Percentiles rank a stretch among this genome's conserved stretches.
These are phyloP conservation scores for Magnusiomyces sp. DNA, from an alignment of 1,139 yeast species.

Conservation along the genomic window DNA sequence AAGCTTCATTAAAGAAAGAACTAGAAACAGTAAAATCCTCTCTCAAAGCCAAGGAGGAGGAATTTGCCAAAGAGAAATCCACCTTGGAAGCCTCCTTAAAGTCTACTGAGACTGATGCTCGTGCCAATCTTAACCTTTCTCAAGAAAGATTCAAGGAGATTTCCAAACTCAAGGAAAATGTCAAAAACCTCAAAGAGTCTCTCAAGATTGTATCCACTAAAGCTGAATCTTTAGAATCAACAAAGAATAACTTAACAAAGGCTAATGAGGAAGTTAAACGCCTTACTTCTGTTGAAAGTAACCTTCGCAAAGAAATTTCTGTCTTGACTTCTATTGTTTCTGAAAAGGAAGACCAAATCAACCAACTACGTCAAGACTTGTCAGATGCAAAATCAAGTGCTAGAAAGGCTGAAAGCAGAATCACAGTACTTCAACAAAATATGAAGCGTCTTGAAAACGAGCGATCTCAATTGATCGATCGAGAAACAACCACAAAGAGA, in stretches of 20 bases:
- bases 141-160: slow-evolving; percentile 21
- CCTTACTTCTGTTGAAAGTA: slow-evolving; percentile 16
- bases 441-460: slow-evolving; percentile 24
- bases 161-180: slow-evolving; percentile 14
- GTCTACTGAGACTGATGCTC: slow-evolving; percentile 12
- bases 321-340: slow-evolving; percentile 23
- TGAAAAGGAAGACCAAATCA: slow-evolving; percentile 19
- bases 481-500: slow-evolving; percentile 18
- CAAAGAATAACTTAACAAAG: slow-evolving; percentile 10
- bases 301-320: slow-evolving; percentile 26
- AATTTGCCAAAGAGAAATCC: not conserved
- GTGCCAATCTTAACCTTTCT: slow-evolving; percentile 12
- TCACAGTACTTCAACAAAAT: slow-evolving; percentile 21
- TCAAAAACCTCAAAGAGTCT: slow-evolving; percentile 11
- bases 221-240: slow-evolving; percentile 11
- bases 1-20: slow-evolving; percentile 21
- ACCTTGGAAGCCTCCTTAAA: slow-evolving; percentile 4
- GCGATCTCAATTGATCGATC: slow-evolving; percentile 16
- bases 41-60: not conserved
- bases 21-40: slow-evolving; percentile 17
- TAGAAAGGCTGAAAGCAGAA: slow-evolving; percentile 21
- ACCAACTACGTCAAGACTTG: slow-evolving; percentile 12
- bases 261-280: slow-evolving; percentile 9
- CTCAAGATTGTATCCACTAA: slow-evolving; percentile 9
- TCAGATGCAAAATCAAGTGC: slow-evolving; percentile 6